Conservation (phyloP, 768 basidiomycete species). For the Psilocybe cyanescens region DNA sequence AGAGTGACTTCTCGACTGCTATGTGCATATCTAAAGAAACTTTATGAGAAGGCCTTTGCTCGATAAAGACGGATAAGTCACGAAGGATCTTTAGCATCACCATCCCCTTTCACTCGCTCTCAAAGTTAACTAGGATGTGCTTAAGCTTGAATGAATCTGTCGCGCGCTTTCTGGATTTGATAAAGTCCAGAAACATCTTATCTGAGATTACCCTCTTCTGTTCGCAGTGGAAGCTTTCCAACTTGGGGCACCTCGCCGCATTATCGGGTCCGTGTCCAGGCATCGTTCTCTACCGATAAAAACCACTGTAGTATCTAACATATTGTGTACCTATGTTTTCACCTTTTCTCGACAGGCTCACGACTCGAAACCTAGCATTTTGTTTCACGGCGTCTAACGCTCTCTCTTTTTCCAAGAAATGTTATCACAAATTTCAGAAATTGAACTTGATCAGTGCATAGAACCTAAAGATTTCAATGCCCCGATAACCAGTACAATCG, state of each 20-base stretch:
- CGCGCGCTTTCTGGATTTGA: not conserved
- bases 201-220: not conserved
- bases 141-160: not conserved
- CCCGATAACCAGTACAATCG: constrained; percentile 16
- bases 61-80: not conserved
- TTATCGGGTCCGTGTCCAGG: not conserved
- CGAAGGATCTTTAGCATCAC: not conserved
- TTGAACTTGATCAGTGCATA: constrained; percentile 27
- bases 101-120: not conserved
- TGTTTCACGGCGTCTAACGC: constrained; percentile 31
- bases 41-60: not conserved
- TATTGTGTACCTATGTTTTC: constrained; percentile 26
- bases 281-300: not conserved
- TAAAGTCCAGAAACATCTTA: not conserved
- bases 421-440: constrained; percentile 5
- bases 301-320: not conserved
- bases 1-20: no score
- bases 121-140: not conserved
- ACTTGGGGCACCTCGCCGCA: not conserved
- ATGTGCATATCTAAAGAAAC: not conserved
- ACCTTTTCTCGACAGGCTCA: constrained; percentile 31
- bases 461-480: not conserved
- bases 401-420: constrained; percentile 26
- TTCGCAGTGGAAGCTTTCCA: not conserved
- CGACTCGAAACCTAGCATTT: constrained; percentile 21